Conservation (phyloP, 768 basidiomycete species). For the Flagelloscypha sp. region DNA sequence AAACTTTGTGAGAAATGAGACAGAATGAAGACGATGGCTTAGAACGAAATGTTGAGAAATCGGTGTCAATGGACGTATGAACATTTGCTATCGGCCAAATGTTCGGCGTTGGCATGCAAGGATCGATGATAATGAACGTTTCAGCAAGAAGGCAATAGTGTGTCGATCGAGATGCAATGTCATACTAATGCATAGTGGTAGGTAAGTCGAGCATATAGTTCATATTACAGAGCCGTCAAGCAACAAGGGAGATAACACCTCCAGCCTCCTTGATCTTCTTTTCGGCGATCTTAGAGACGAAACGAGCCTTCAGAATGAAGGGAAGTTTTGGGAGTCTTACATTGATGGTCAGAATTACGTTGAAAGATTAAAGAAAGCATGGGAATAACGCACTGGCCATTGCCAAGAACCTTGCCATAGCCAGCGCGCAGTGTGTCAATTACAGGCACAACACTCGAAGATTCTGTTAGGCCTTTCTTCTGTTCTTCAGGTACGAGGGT, state of each 20-base stretch:
- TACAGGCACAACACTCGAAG: constrained; percentile 85
- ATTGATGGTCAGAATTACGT: constrained; percentile 1
- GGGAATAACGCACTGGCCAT: constrained; percentile 61
- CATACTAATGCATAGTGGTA: no score
- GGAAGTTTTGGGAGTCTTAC: constrained; percentile 78
- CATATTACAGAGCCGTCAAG: no score
- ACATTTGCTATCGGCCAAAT: no score
- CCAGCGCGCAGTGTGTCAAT: constrained; percentile 81
- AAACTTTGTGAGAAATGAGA: no score
- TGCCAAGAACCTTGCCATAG: constrained; percentile 92
- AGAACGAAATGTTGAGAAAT: no score
- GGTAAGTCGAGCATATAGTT: no score
- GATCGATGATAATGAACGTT: no score
- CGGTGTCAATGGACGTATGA: no score
- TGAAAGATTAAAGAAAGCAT: constrained; percentile 4
- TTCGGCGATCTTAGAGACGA: constrained; percentile 85
- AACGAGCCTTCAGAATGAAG: constrained; percentile 97
- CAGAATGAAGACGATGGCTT: no score
- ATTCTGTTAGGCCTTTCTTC: constrained; percentile 66
- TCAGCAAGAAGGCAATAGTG: no score
- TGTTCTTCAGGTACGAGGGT: constrained; percentile 79
- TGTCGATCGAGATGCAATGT: no score
- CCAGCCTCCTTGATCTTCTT: constrained; percentile 89
- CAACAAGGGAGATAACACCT: constrained; percentile 88
- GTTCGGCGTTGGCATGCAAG: constrained; percentile 16